Evolutionary conservation across 169 alveolate genomes (phyloP).

Genomic region (Neospora caninum): DNA sequence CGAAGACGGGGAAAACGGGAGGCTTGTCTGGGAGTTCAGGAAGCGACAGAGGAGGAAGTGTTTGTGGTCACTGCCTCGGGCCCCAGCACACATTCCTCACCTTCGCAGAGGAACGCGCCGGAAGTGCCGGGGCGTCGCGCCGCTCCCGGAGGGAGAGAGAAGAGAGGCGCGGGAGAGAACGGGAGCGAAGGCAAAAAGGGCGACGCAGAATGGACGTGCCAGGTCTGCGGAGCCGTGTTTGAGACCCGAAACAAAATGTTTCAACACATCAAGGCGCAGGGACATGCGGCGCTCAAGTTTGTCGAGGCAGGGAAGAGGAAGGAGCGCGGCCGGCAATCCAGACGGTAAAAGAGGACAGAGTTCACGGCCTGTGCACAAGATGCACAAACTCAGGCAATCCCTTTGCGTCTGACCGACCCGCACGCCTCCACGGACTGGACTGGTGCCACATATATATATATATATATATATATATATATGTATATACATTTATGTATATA

Average conservation of each 20-base stretch:
- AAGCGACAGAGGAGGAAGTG: background rate
- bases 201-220: conserved; percentile 21
- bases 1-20: background rate
- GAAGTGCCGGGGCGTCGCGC: background rate
- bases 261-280: conserved; percentile 49
- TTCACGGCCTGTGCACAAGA: background rate
- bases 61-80: background rate
- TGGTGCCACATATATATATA: too few relatives aligned
- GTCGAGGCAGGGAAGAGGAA: background rate
- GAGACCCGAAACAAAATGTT: conserved; percentile 30
- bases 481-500: background rate
- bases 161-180: background rate
- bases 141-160: background rate
- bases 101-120: background rate
- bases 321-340: background rate
- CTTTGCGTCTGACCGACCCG: too few relatives aligned
- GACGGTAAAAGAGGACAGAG: background rate
- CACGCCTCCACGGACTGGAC: too few relatives aligned
- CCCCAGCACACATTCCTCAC: background rate
- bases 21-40: background rate
- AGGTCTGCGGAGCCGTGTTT: conserved; percentile 31
- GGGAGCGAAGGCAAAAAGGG: background rate
- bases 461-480: background rate
- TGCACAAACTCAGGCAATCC: background rate
- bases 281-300: conserved; percentile 55